Conservation (phyloP, 345 rosid species). For the Citrus cavaleriei region DNA sequence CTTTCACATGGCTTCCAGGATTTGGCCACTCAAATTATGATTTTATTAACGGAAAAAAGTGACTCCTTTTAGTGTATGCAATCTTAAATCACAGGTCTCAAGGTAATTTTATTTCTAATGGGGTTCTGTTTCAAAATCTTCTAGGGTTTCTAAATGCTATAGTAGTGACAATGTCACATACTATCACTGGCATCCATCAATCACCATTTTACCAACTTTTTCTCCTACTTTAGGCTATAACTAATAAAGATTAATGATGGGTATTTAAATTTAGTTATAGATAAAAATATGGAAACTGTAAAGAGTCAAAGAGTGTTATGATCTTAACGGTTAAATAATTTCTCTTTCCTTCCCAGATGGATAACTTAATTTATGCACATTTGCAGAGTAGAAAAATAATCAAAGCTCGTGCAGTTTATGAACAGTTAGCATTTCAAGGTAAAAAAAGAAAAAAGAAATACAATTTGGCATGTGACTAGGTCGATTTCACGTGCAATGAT, state of each 20-base stretch:
- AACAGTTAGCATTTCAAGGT: background rate
- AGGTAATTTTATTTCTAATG: background rate
- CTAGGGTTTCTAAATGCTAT: background rate
- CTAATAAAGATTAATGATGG: background rate
- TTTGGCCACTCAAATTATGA: constrained; percentile 6
- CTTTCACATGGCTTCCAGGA: constrained; percentile 26
- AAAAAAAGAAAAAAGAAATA: background rate
- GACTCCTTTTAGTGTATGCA: too few relatives aligned
- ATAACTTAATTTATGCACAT: constrained; percentile 1
- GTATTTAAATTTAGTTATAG: background rate
- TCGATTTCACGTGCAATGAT: constrained; percentile 1
- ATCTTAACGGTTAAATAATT: background rate
- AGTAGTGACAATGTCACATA: background rate
- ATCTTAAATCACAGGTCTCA: background rate
- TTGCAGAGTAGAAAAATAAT: background rate
- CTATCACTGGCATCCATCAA: background rate
- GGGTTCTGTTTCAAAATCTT: background rate
- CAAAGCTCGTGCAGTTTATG: background rate
- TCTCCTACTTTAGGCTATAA: background rate
- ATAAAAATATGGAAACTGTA: background rate
- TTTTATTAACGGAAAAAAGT: background rate
- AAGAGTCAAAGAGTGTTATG: background rate
- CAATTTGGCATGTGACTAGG: constrained; percentile 17
- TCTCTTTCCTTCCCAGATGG: background rate
- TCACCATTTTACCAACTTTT: background rate